These are phyloP conservation scores for Fusarium guadeloupense DNA, from an alignment of 2,329 filamentous ascomycete genomes.

Conservation along the genomic window DNA sequence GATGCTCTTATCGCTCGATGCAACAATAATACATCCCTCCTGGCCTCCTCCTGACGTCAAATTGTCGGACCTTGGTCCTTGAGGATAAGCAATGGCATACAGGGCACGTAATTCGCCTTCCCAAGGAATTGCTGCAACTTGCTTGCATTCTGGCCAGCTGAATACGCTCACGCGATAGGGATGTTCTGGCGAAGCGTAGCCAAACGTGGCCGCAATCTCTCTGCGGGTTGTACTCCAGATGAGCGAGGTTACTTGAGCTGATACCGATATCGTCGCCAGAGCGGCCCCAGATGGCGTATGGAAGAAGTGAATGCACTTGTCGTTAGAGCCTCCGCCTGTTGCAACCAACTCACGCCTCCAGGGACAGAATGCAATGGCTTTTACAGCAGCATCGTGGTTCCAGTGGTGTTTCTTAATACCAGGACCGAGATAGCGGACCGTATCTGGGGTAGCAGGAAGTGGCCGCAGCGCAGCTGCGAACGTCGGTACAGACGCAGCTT, in stretches of 20 bases:
- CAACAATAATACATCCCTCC: conserved; percentile 81
- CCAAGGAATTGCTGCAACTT: conserved; percentile 88
- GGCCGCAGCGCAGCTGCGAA: conserved; percentile 43
- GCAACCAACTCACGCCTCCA: conserved; percentile 90
- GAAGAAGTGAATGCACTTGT: conserved; percentile 96
- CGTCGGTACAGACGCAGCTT: conserved; percentile 4
- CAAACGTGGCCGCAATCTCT: conserved; percentile 93
- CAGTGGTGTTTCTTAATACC: conserved; percentile 76
- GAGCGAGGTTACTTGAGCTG: conserved; percentile 91
- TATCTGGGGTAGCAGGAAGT: conserved; percentile 44
- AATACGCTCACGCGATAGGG: conserved; percentile 91
- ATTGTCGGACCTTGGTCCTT: conserved; percentile 47
- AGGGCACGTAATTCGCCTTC: conserved; percentile 80
- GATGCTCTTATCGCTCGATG: conserved; percentile 89
- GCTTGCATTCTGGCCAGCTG: conserved; percentile 89
- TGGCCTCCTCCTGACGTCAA: conserved; percentile 39
- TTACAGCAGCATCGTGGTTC: conserved; percentile 86
- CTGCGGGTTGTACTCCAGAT: conserved; percentile 87
- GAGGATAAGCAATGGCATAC: conserved; percentile 87
- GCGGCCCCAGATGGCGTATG: conserved; percentile 84
- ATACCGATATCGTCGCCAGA: conserved; percentile 89
- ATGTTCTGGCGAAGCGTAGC: conserved; percentile 91
- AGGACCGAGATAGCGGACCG: conserved; percentile 58
- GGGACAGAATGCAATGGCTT: conserved; percentile 95
- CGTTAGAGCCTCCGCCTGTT: conserved; percentile 91